Evolutionary conservation across 495 filamentous ascomycete species (phyloP).

Genomic region (Tuber indicum): DNA sequence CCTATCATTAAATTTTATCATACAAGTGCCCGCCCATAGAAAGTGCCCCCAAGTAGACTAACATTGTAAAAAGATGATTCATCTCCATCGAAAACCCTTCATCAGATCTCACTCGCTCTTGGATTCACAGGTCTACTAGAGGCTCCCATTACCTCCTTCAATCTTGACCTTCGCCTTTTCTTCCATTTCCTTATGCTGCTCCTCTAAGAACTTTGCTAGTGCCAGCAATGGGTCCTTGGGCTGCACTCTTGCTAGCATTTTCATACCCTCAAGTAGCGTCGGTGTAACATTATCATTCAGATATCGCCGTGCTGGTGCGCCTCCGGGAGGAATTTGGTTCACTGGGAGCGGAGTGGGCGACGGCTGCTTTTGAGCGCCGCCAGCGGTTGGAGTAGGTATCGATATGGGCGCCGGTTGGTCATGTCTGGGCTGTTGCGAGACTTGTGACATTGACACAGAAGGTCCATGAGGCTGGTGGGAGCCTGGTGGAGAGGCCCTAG

Average conservation of each 20-base stretch:
- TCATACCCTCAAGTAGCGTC: constrained; percentile 85
- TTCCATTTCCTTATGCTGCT: constrained; percentile 71
- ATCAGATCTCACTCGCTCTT: neutral
- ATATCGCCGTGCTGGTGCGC: constrained; percentile 79
- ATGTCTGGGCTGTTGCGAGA: neutral
- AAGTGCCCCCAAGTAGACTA: neutral
- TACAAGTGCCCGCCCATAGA: neutral
- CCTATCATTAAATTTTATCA: neutral
- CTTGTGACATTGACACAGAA: neutral
- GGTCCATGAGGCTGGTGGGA: neutral
- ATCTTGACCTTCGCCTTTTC: constrained; percentile 35
- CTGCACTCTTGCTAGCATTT: constrained; percentile 71
- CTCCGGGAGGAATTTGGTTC: constrained; percentile 57
- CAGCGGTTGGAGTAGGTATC: neutral
- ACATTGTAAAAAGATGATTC: neutral
- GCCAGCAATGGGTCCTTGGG: constrained; percentile 80
- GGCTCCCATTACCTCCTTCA: constrained; percentile 23
- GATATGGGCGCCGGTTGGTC: neutral
- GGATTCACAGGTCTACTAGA: neutral
- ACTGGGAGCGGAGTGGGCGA: constrained; percentile 49
- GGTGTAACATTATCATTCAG: constrained; percentile 83
- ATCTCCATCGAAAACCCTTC: neutral
- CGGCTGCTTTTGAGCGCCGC: constrained; percentile 32
- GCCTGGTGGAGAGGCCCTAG: constrained; percentile 7
- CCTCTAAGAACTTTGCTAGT: constrained; percentile 77